Evolutionary conservation across 1,284 basidiomycete species (phyloP), one percentile per base, ranked within the genome.

Genomic region (Heterobasidion annosum): DNA sequence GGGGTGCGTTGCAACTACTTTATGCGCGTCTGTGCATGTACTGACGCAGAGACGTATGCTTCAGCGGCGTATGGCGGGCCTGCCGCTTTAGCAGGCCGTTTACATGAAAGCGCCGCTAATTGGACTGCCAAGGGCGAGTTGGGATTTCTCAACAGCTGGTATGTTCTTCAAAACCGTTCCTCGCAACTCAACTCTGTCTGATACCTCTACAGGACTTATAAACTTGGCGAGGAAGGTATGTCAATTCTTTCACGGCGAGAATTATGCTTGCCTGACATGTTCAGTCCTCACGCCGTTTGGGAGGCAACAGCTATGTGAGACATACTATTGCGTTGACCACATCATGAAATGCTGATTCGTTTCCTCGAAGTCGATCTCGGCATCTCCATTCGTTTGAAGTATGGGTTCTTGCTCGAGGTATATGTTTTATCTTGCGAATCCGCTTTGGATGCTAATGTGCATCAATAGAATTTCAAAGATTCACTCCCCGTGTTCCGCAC

Each of bases 401-500:
- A 92, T 60, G 91, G 90, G 2, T 84, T 82, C 68, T 71, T 93
- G 48, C 74, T 92, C 32, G 76, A 88, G 71, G 82, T 81, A 52
- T 25, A 4, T 5, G 32, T 35, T 18, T 10, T 12, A 40, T 35
- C 12, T 25, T 48, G 33, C n/a, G 18, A 10, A 12, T 9, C 44
- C 16, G 10, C 47, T n/a, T 51, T 13, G 33, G n/a, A 16, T 33
- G 50, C 15, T 18, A 52, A 16, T 19, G 7, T 13, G 15, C n/a
- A 8, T 50, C 25, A 15, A 16, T 54, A 90, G 80, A 87, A 91
- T 63, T 93, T 93, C 64, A 89, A 87, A 16, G 80, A 84, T 59
- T 81, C 77, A 5, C 71, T 91, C 46, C 89, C 92, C 5, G 88
- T 94, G 10, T 92, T 95, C 71, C 82, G 93, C 48, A 93, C 92